These are phyloP conservation scores for Sarocladium brachiariae DNA, from an alignment of 2,329 filamentous ascomycete genomes.

Conservation along the genomic window DNA sequence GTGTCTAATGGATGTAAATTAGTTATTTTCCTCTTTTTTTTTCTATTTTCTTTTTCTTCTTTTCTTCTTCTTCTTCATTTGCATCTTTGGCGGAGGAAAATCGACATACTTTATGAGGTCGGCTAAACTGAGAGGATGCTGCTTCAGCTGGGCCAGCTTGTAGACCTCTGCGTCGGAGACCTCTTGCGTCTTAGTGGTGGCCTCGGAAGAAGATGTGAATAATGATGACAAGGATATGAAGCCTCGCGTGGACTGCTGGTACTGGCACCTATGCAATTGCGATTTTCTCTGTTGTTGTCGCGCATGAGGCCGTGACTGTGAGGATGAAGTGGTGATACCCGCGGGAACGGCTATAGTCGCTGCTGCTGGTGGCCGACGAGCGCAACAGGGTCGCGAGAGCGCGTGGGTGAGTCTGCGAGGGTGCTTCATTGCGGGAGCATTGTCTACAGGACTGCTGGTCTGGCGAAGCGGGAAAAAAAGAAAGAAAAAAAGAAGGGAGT, in stretches of 20 bases:
- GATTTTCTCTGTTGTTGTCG: not conserved
- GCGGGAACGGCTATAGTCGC: not conserved
- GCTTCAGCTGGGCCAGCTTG: constrained; percentile 66
- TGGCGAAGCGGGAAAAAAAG: no score
- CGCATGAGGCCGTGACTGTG: not conserved
- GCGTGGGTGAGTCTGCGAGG: not conserved
- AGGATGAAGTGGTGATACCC: not conserved
- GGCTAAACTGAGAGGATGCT: constrained; percentile 76
- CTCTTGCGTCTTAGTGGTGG: constrained; percentile 14
- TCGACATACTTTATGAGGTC: constrained; percentile 76
- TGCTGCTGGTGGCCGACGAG: not conserved
- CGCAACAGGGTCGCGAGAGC: not conserved
- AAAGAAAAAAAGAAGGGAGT: no score
- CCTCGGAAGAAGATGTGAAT: constrained; percentile 1
- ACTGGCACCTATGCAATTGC: not conserved
- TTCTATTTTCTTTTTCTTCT: no score
- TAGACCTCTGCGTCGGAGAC: constrained; percentile 71
- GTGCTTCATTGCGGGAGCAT: not conserved
- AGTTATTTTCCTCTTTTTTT: no score
- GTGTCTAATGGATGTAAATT: constrained; percentile 36
- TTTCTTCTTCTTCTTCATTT: no score
- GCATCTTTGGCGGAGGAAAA: no score
- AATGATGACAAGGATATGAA: constrained; percentile 1
- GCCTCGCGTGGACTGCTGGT: not conserved
- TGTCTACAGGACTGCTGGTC: no score